Evolutionary conservation across 2,329 filamentous ascomycete genomes (phyloP).

Genomic region (Plectosphaerella cucumerina): DNA sequence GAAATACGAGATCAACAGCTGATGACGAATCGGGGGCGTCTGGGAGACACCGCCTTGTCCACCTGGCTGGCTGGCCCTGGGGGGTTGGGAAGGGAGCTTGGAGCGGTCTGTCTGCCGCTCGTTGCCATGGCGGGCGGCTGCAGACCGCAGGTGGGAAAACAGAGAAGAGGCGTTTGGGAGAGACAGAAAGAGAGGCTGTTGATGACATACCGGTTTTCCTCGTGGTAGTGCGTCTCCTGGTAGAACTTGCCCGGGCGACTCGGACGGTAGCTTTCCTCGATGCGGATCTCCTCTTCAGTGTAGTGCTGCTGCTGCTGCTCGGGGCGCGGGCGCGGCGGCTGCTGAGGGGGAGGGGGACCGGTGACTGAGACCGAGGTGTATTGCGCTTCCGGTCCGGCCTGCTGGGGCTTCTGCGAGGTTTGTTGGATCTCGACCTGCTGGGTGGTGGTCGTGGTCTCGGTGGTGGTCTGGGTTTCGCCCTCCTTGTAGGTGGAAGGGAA

Average conservation of each 20-base stretch:
- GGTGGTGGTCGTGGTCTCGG: constrained; percentile 54
- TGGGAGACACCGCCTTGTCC: not conserved
- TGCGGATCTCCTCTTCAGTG: constrained; percentile 80
- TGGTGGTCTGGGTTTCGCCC: constrained; percentile 30
- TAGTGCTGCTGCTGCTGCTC: constrained; percentile 55
- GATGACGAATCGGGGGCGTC: not conserved
- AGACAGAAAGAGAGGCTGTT: constrained; percentile 1
- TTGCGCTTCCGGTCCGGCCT: constrained; percentile 98
- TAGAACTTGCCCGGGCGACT: constrained; percentile 60
- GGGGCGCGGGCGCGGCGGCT: constrained; percentile 20
- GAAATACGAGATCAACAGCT: constrained; percentile 2
- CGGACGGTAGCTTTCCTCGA: constrained; percentile 71
- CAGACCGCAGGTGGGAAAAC: constrained; percentile 2
- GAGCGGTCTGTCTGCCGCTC: not conserved
- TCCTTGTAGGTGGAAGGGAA: constrained; percentile 96
- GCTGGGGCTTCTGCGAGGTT: constrained; percentile 59
- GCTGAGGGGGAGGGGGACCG: constrained; percentile 52
- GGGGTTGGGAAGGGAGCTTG: constrained; percentile 5
- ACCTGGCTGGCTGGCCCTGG: constrained; percentile 3
- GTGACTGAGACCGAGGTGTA: constrained; percentile 68
- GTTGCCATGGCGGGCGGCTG: not conserved
- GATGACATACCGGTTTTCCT: constrained; percentile 50
- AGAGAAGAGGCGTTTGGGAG: constrained; percentile 6
- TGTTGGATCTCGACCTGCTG: constrained; percentile 87
- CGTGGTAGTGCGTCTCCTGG: constrained; percentile 45